phyloP scores from a whole-genome alignment of 2,329 filamentous ascomycete species.

The Talaromyces rugulosus region DNA sequence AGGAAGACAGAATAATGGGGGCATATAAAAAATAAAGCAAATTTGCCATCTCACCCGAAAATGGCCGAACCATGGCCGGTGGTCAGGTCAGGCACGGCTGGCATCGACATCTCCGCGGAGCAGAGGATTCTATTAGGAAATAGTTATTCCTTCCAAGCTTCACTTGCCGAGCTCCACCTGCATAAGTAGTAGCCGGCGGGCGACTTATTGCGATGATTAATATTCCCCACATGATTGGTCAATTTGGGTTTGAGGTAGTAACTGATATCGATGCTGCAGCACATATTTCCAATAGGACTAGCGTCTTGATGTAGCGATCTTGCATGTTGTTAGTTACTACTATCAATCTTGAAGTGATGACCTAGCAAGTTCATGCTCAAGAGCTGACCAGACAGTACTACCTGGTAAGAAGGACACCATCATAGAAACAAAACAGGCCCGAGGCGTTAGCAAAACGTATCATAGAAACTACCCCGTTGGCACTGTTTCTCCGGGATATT shows the following conservation, averaged over 20 bases:
- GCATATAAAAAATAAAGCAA: not conserved
- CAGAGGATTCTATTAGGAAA: not conserved
- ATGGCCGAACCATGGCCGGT: not conserved
- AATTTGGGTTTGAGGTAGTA: not conserved
- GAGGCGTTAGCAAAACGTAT: not conserved
- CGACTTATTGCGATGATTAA: not conserved
- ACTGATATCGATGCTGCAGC: not conserved
- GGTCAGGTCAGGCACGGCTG: not conserved
- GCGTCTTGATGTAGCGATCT: not conserved
- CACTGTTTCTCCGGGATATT: not conserved
- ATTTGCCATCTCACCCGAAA: not conserved
- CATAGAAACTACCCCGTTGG: not conserved
- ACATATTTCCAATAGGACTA: not conserved
- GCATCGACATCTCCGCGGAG: not conserved
- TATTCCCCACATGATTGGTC: not conserved
- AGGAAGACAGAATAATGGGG: not conserved
- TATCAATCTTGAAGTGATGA: not conserved
- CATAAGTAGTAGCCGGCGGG: no score
- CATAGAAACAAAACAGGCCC: not conserved
- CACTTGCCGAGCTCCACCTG: not conserved
- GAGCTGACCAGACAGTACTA: not conserved
- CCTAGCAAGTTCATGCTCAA: not conserved
- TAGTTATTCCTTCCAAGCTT: not conserved
- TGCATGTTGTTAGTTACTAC: not conserved
- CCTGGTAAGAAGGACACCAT: not conserved